A percentile compares a stretch with the other conserved stretches of the same genome.
These are phyloP conservation scores for Xerocomus minutiporus DNA, from an alignment of 1,284 basidiomycete species.

Conservation along the genomic window DNA sequence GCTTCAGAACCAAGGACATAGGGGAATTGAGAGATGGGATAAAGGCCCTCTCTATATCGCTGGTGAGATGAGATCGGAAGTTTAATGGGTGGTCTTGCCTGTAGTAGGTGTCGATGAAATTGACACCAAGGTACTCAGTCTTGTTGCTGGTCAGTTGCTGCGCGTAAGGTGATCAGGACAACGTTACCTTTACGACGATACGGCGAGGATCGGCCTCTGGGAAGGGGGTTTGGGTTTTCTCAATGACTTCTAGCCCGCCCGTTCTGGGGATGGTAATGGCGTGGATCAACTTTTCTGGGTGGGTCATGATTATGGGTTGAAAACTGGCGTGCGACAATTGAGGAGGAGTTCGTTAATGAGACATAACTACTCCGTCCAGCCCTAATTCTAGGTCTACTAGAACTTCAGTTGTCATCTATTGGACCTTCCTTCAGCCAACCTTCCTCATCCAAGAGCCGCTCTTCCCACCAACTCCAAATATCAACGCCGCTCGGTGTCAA, in stretches of 20 bases:
- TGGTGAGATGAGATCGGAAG: not conserved
- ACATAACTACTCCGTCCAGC: no score
- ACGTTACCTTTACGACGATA: conserved; percentile 72
- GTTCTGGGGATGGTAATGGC: conserved; percentile 56
- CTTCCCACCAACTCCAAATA: no score
- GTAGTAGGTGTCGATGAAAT: conserved; percentile 85
- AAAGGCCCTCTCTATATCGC: conserved; percentile 50
- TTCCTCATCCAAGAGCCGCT: no score
- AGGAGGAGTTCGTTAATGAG: no score
- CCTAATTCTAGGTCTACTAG: no score
- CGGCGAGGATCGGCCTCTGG: conserved; percentile 62
- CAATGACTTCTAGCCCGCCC: conserved; percentile 79
- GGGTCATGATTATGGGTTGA: conserved; percentile 25
- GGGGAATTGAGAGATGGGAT: conserved; percentile 59
- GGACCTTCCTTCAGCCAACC: no score
- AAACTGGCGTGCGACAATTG: not conserved
- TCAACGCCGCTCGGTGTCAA: no score
- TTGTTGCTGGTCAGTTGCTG: conserved; percentile 27
- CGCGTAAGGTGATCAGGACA: not conserved
- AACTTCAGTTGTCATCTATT: no score
- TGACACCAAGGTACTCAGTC: conserved; percentile 73
- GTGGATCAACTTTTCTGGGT: conserved; percentile 48
- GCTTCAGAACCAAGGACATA: conserved; percentile 76
- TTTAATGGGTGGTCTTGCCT: conserved; percentile 38
- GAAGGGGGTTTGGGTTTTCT: conserved; percentile 57